Evolutionary conservation across 371 early-diverging fungal genomes (phyloP), one percentile per base, ranked within the genome.

Genomic region (Blakeslea trispora): DNA sequence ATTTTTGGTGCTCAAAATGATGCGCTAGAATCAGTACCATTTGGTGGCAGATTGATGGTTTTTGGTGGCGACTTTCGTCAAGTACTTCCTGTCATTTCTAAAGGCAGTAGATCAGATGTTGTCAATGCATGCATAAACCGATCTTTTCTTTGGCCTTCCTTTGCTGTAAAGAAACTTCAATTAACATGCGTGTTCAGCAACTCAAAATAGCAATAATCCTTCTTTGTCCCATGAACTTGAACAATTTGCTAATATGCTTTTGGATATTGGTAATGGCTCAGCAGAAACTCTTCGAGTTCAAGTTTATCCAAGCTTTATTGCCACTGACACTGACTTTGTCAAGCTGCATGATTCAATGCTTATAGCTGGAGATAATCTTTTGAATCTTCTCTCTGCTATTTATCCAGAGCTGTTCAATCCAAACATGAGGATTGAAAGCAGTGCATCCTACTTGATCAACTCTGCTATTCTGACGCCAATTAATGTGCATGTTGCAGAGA

Each of bases 31-130:
- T 54, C 44, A 9, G 39, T 61, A 8, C 61, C 66, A 21, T 71
- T 75, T 60, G 71, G 69, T 50, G 68, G 67, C 5, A 56, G 61
- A 41, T 11, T 64, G 5, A 35, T 68, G 4, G 59, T 70, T 18
- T 64, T 66, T 42, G 62, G 55, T 19, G 48, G 55, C 1, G 59
- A 61, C 39, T 69, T 67, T 41, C 39, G 59, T 11, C 69, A 69
- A 23, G 55, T 62, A 3, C 53, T 52, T 0, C 69, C 69, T 5
- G 56, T 64, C 2, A 5, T 62, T 23, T 53, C 54, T 14, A 54
- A 42, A 17, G 63, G 53, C 21, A 34, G 45, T 15, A 51, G 44
- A 31, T 13, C 15, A 17, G 46, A 62, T 2, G 49, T 56, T 28
- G 45, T 61, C 15, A 17, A 53, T 8, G 15, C 42, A 18, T 57